Percentiles rank a stretch among this genome's conserved stretches.
Evolutionary conservation across 768 basidiomycete genomes (phyloP).

Genomic region (Tephrocybe sp.): DNA sequence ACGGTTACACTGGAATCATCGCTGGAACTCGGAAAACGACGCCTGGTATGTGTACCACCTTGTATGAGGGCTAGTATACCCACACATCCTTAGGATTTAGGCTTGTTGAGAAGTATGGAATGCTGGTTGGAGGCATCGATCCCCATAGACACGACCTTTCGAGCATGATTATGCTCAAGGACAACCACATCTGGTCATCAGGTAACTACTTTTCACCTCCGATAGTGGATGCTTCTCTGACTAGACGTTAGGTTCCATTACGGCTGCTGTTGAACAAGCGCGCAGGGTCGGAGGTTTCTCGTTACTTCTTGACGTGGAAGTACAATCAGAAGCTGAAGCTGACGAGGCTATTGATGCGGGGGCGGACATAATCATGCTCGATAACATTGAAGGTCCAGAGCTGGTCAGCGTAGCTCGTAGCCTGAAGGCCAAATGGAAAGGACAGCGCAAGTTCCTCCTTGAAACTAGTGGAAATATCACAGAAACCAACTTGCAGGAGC

Average conservation of each 20-base stretch:
- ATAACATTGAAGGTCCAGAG: constrained; percentile 83
- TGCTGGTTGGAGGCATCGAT: constrained; percentile 97
- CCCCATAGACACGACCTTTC: constrained; percentile 95
- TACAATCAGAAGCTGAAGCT: constrained; percentile 84
- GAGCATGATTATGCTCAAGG: constrained; percentile 99
- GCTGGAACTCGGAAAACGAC: constrained; percentile 98
- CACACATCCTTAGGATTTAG: constrained; percentile 66
- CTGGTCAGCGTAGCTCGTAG: constrained; percentile 66
- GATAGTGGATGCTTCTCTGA: background rate
- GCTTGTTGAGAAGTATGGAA: constrained; percentile 97
- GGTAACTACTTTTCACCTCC: constrained; percentile 44
- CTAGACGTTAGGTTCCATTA: constrained; percentile 73
- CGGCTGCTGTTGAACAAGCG: constrained; percentile 82
- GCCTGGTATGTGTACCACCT: constrained; percentile 52
- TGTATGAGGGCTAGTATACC: background rate
- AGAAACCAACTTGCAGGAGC: constrained; percentile 76
- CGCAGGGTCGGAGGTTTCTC: constrained; percentile 90
- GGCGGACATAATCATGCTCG: constrained; percentile 93
- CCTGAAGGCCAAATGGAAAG: constrained; percentile 78
- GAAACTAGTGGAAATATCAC: constrained; percentile 97
- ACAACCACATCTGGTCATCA: constrained; percentile 98
- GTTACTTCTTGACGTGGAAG: constrained; percentile 91
- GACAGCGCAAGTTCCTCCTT: constrained; percentile 81
- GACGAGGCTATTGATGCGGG: constrained; percentile 97
- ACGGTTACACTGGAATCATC: constrained; percentile 84